These are phyloP conservation scores for Russula griseocarnosa DNA, from an alignment of 768 basidiomycete genomes.

Conservation along the genomic window DNA sequence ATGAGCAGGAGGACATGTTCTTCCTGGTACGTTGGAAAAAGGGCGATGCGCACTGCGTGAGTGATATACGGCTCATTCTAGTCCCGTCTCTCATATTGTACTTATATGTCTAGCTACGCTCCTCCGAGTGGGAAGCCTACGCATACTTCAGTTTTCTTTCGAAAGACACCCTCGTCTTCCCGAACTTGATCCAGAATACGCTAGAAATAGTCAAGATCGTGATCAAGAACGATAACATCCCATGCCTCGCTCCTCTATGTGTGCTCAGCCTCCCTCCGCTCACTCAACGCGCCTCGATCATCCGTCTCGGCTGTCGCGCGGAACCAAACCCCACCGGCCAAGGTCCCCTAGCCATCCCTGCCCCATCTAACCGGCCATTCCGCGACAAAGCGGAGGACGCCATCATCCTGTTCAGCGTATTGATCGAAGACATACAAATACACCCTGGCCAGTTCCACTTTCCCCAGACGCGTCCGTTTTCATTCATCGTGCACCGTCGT, in stretches of 20 bases:
- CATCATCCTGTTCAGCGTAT: conserved; percentile 30
- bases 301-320: conserved; percentile 32
- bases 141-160: conserved; percentile 33
- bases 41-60: conserved; percentile 28
- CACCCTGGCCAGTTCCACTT: conserved; percentile 6
- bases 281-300: conserved; percentile 16
- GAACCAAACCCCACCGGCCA: conserved; percentile 31
- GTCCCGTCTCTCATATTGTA: neutral
- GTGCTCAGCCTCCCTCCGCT: conserved; percentile 29
- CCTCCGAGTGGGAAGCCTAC: conserved; percentile 26
- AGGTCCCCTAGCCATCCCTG: neutral
- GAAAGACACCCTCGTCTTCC: conserved; percentile 31
- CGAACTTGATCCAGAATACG: conserved; percentile 27
- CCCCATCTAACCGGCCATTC: conserved; percentile 27
- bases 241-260: conserved; percentile 22
- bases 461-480: conserved; percentile 25
- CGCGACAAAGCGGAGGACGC: conserved; percentile 29
- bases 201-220: conserved; percentile 30
- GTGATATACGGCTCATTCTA: conserved; percentile 17
- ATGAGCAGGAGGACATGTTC: conserved; percentile 24
- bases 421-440: conserved; percentile 20
- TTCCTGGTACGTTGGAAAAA: conserved; percentile 33
- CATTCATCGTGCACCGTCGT: conserved; percentile 31
- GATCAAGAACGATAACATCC: conserved; percentile 6
- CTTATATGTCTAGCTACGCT: conserved; percentile 14